These are phyloP conservation scores for Arctium minus DNA, from an alignment of 129 eudicot genomes.

Conservation along the genomic window DNA sequence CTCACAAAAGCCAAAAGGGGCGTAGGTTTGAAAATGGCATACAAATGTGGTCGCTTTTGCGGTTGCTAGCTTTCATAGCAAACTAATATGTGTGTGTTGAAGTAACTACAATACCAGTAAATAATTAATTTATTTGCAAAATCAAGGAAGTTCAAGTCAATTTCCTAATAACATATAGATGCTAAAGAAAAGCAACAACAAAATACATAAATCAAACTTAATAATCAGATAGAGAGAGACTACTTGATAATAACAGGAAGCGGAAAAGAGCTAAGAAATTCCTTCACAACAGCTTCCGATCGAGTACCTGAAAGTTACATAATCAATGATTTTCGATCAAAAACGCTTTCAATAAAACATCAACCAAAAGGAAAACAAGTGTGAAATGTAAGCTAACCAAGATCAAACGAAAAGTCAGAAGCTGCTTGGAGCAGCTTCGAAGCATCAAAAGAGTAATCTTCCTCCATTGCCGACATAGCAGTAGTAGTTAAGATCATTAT, in stretches of 20 bases:
- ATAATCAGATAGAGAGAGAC: background rate
- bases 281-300: constrained; percentile 68
- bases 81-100: no score
- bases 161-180: no score
- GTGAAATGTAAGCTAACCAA: constrained; percentile 40
- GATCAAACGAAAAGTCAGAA: constrained; percentile 70
- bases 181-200: background rate
- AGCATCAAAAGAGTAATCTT: constrained; percentile 65
- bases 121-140: no score
- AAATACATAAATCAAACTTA: background rate
- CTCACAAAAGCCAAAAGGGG: no score
- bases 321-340: background rate
- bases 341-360: background rate
- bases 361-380: background rate
- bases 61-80: no score
- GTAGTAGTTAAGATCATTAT: background rate
- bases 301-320: constrained; percentile 46
- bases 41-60: no score
- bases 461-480: constrained; percentile 43
- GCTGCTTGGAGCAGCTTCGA: constrained; percentile 64
- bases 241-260: constrained; percentile 77
- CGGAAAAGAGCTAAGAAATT: constrained; percentile 77
- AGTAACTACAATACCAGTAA: no score
- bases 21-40: no score
- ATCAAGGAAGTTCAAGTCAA: no score